Base-by-base conservation (phyloP, 116 monocot species). In the Dioscorea cayenensis region DNA sequence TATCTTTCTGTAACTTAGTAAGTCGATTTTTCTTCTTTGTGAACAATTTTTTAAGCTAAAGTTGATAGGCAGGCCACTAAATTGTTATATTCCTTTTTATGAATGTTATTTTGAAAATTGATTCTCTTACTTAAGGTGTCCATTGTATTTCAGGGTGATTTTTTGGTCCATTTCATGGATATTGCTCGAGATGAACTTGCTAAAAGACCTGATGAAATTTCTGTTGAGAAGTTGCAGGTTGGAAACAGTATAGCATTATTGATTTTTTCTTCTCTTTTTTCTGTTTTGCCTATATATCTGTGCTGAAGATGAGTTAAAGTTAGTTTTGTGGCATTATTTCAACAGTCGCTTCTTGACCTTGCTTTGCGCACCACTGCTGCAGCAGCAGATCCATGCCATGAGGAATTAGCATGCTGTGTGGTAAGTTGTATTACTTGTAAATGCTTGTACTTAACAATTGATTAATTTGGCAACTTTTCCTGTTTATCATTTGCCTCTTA, bases 101-200 rank as follows among this genome's bases (percentile, higher is more conserved):
- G 16, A 55, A n/a, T 11, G 55, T 0, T 55, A 16, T n/a, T 55
- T 55, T 5, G 14, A 18, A 55, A n/a, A 55, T 63, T 63, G 51
- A 28, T 2, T 50, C 63, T 51, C 63, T 19, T 68, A 27, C 48
- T 77, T 68, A 16, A 69, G 28, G 49, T 63, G 28, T 36, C 27
- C 72, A 74, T 76, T n/a, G 36, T 72, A 74, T 73, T 74, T 29
- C 73, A 99, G 99, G 99, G 99, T 66, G 99, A 99, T 78, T 99
- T 94, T 70, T 81, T 99, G 78, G 94, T 99, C 73, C 99, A 99
- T 82, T 99, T 99, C 78, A 94, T 99, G 99, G 99, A 99, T 71
- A 99, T 93, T 78, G 84, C 94, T 68, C 80, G 83, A 79, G 94
- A 99, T 68, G 99, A 99, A 68, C 84, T 99, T 76, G 71, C 78